Evolutionary conservation across 2,329 filamentous ascomycete species (phyloP).

Genomic region (Cercospora citrullina): DNA sequence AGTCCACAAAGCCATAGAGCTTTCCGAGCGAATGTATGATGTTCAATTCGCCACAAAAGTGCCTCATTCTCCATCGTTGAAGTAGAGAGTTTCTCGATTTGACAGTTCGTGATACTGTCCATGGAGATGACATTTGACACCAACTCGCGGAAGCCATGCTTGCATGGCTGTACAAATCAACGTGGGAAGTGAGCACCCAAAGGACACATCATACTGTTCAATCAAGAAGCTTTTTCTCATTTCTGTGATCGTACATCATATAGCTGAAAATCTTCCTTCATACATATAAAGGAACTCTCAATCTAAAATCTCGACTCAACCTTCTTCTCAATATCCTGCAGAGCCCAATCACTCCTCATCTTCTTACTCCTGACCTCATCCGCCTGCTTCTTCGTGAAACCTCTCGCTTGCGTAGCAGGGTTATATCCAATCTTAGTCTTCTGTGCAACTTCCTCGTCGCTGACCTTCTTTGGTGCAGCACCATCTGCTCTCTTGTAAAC

Average conservation of each 20-base stretch:
- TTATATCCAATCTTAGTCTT: constrained; percentile 81
- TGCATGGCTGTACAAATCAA: background rate
- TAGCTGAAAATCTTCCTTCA: background rate
- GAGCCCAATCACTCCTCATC: constrained; percentile 66
- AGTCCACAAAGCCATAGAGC: background rate
- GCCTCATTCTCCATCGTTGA: background rate
- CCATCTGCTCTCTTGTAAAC: constrained; percentile 86
- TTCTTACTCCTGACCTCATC: constrained; percentile 70
- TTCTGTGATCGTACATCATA: background rate
- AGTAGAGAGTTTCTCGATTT: background rate
- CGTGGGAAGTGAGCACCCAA: background rate
- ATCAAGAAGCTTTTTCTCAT: background rate
- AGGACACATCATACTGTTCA: background rate
- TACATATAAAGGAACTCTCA: background rate
- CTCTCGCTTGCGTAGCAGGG: constrained; percentile 82
- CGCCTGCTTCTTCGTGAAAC: constrained; percentile 76
- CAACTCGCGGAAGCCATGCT: too few species aligned
- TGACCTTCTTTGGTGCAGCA: constrained; percentile 59
- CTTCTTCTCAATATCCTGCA: constrained; percentile 73
- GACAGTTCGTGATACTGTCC: background rate
- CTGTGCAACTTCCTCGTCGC: constrained; percentile 64
- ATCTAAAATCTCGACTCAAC: constrained; percentile 66
- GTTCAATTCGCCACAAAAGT: background rate
- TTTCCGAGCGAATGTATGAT: background rate
- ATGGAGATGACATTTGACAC: background rate